Evolutionary conservation across 768 basidiomycete genomes (phyloP).

Genomic region (Boletus rubroflammeus): DNA sequence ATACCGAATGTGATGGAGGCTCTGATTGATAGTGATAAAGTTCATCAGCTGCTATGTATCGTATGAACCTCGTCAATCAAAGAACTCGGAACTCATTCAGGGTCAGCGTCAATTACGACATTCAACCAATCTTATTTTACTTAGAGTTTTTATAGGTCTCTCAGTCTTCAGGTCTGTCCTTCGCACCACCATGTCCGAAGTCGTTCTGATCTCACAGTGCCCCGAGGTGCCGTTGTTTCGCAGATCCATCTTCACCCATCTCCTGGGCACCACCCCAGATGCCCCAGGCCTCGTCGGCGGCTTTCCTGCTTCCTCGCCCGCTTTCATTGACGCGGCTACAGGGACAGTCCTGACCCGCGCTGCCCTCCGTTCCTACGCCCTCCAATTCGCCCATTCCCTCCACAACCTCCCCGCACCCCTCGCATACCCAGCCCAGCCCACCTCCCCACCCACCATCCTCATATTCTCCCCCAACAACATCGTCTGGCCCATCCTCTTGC

Average conservation of each 20-base stretch:
- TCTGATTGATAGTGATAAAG: background rate
- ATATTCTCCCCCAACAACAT: slow-evolving; percentile 71
- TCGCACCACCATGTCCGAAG: slow-evolving; percentile 16
- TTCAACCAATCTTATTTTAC: too few relatives aligned
- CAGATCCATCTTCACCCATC: slow-evolving; percentile 32
- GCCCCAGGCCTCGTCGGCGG: slow-evolving; percentile 35
- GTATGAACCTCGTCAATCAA: too few relatives aligned
- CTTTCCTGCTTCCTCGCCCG: slow-evolving; percentile 43
- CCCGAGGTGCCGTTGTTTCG: slow-evolving; percentile 18
- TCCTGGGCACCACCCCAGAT: slow-evolving; percentile 19
- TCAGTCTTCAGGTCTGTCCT: background rate
- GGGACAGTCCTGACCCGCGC: slow-evolving; percentile 54
- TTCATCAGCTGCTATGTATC: too few relatives aligned
- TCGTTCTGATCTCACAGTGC: slow-evolving; percentile 20
- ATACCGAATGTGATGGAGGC: background rate
- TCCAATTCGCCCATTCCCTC: slow-evolving; percentile 59
- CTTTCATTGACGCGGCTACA: slow-evolving; percentile 65
- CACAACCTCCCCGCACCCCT: slow-evolving; percentile 41
- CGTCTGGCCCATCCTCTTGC: slow-evolving; percentile 47
- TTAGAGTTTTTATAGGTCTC: too few relatives aligned
- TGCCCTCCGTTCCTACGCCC: slow-evolving; percentile 48
- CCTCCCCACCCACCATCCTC: slow-evolving; percentile 44
- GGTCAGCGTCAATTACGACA: too few relatives aligned
- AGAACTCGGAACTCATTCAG: too few relatives aligned
- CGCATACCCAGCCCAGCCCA: slow-evolving; percentile 45